These are phyloP conservation scores for Podila minutissima DNA, from an alignment of 192 early-diverging fungal species.

Conservation along the genomic window DNA sequence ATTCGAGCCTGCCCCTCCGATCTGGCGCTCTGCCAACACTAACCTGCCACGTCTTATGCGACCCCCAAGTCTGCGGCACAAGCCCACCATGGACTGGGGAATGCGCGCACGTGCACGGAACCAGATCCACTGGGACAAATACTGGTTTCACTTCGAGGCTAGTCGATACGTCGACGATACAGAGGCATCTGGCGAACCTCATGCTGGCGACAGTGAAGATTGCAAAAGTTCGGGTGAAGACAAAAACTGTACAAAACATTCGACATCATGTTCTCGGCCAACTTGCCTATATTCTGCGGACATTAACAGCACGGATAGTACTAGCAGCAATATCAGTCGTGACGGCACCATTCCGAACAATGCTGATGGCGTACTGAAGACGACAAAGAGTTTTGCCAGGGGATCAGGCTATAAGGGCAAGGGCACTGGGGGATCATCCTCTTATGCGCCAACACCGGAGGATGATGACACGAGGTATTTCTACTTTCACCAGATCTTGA, in stretches of 20 bases:
- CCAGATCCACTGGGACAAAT: slow-evolving; percentile 20
- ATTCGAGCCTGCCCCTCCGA: not conserved
- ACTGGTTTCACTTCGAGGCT: slow-evolving; percentile 16
- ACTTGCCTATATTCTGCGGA: not conserved
- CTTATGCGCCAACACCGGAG: not conserved
- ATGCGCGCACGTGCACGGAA: slow-evolving; percentile 20
- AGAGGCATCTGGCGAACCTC: not conserved
- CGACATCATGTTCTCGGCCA: slow-evolving; percentile 1
- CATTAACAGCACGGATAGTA: not conserved
- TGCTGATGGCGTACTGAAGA: no score
- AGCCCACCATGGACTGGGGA: slow-evolving; percentile 30
- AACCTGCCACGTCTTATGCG: not conserved
- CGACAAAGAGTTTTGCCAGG: not conserved
- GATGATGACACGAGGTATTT: slow-evolving; percentile 18
- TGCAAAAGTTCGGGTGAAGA: no score
- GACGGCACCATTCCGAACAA: not conserved
- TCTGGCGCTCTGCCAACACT: not conserved
- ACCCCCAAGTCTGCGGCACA: slow-evolving; percentile 24
- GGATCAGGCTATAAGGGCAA: not conserved
- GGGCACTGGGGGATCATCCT: not conserved
- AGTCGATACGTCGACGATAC: not conserved
- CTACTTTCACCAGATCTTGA: slow-evolving; percentile 20
- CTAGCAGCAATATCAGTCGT: not conserved
- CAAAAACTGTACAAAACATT: not conserved
- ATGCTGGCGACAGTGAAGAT: not conserved